These are phyloP conservation scores for Lactifluus piperatus DNA, from an alignment of 768 basidiomycete genomes.

Conservation along the genomic window DNA sequence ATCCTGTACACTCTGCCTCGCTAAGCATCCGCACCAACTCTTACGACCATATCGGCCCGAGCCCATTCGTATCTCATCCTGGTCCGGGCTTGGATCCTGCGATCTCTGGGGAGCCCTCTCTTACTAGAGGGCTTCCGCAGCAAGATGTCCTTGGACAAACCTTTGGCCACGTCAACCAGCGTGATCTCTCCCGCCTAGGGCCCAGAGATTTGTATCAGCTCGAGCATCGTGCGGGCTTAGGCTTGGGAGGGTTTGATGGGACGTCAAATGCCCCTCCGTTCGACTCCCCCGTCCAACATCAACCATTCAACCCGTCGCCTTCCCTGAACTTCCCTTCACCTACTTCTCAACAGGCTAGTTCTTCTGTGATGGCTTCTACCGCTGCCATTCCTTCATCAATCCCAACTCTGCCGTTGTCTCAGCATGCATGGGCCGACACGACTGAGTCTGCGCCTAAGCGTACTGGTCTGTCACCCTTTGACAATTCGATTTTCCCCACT, in stretches of 20 bases:
- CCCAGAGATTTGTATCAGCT: slow-evolving; percentile 16
- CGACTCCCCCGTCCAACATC: slow-evolving; percentile 15
- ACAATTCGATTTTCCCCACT: slow-evolving; percentile 14
- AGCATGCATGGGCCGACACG: slow-evolving; percentile 12
- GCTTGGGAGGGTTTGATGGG: slow-evolving; percentile 14
- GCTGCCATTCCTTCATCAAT: background rate
- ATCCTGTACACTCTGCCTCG: slow-evolving; percentile 5
- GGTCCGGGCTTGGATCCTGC: slow-evolving; percentile 7
- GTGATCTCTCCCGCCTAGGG: slow-evolving; percentile 18
- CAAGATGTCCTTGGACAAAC: slow-evolving; percentile 11
- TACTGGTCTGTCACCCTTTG: slow-evolving; percentile 16
- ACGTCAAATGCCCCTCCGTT: slow-evolving; percentile 8
- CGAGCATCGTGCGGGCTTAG: slow-evolving; percentile 11
- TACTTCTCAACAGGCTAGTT: background rate
- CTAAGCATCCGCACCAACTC: slow-evolving; percentile 4
- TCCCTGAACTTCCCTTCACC: slow-evolving; percentile 12
- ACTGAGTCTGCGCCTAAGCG: slow-evolving; percentile 16
- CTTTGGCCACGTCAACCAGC: slow-evolving; percentile 15
- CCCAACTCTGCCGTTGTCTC: background rate
- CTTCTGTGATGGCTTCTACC: background rate
- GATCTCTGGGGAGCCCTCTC: slow-evolving; percentile 10
- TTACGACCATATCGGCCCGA: slow-evolving; percentile 12
- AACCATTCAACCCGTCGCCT: slow-evolving; percentile 13
- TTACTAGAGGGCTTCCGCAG: slow-evolving; percentile 7
- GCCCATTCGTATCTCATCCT: slow-evolving; percentile 8